Conservation (phyloP, 1,284 basidiomycete genomes). For the Leccinum subrobustum region DNA sequence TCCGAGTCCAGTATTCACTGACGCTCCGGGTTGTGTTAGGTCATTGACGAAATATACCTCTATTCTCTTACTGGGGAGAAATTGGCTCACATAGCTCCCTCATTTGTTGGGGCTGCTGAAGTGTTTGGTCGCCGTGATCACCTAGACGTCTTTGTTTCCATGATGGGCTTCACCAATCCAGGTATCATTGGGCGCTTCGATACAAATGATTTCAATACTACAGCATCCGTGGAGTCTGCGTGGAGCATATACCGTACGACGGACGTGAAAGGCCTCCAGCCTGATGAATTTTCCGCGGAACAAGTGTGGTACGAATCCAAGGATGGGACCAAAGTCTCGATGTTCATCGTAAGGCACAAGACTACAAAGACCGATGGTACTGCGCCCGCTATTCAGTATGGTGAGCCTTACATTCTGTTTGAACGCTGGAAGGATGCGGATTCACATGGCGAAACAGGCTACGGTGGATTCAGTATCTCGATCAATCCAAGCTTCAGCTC, state of each 20-base stretch:
- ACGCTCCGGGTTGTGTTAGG: conserved; percentile 39
- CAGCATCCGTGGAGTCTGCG: conserved; percentile 43
- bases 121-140: conserved; percentile 56
- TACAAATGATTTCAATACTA: conserved; percentile 40
- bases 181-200: conserved; percentile 67
- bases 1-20: conserved; percentile 4
- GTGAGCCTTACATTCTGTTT: conserved; percentile 35
- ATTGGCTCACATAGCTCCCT: conserved; percentile 57
- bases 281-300: conserved; percentile 69
- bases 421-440: neutral
- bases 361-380: conserved; percentile 72
- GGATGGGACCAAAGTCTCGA: conserved; percentile 81
- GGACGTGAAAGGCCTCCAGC: conserved; percentile 61
- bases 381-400: conserved; percentile 79
- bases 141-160: conserved; percentile 66
- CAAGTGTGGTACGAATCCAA: conserved; percentile 81
- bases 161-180: conserved; percentile 75
- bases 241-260: conserved; percentile 65
- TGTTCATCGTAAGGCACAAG: conserved; percentile 85
- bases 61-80: conserved; percentile 62
- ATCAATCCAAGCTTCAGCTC: conserved; percentile 74
- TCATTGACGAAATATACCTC: conserved; percentile 82
- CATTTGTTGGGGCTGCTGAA: conserved; percentile 71
- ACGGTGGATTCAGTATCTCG: conserved; percentile 77
- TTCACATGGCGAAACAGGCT: conserved; percentile 42